Percentiles rank a stretch among this genome's conserved stretches.
These are phyloP conservation scores for Mycena floridula DNA, from an alignment of 768 basidiomycete species.

Conservation along the genomic window DNA sequence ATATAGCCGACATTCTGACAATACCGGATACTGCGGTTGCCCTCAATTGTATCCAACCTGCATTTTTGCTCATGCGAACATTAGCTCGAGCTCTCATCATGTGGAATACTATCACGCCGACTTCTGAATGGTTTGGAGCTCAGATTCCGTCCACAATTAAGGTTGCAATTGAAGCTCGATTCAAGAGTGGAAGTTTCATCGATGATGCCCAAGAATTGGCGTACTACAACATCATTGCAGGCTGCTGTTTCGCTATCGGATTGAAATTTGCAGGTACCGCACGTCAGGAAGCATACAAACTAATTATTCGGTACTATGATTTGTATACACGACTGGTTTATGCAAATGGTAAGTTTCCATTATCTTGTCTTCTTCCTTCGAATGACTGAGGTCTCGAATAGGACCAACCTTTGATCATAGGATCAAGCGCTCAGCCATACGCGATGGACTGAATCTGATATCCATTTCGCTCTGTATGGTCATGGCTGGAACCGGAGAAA, in stretches of 20 bases:
- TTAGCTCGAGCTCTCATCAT: conserved; percentile 76
- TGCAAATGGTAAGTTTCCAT: conserved; percentile 47
- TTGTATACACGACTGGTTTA: conserved; percentile 67
- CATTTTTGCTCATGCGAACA: conserved; percentile 77
- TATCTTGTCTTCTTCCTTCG: conserved; percentile 1
- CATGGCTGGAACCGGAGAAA: conserved; percentile 96
- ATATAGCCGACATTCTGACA: conserved; percentile 79
- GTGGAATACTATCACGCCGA: conserved; percentile 76
- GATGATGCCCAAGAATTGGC: conserved; percentile 82
- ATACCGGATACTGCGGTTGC: conserved; percentile 78
- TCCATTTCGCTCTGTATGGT: conserved; percentile 85
- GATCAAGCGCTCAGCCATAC: conserved; percentile 80
- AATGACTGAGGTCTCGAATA: conserved; percentile 20
- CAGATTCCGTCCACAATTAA: conserved; percentile 69
- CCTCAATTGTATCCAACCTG: conserved; percentile 83
- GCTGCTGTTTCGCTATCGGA: conserved; percentile 86
- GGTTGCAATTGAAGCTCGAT: conserved; percentile 48
- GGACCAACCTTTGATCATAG: conserved; percentile 80
- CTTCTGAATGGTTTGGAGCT: conserved; percentile 61
- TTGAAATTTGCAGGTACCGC: conserved; percentile 95
- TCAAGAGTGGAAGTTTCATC: conserved; percentile 37
- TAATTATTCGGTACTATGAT: conserved; percentile 80
- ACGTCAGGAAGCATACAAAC: conserved; percentile 78
- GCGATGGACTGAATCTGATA: conserved; percentile 85
- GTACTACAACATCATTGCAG: conserved; percentile 87